Percentiles rank a stretch among this genome's conserved stretches.
Conservation (phyloP, 2,329 filamentous ascomycete genomes). For the Stachybotrys chartarum region DNA sequence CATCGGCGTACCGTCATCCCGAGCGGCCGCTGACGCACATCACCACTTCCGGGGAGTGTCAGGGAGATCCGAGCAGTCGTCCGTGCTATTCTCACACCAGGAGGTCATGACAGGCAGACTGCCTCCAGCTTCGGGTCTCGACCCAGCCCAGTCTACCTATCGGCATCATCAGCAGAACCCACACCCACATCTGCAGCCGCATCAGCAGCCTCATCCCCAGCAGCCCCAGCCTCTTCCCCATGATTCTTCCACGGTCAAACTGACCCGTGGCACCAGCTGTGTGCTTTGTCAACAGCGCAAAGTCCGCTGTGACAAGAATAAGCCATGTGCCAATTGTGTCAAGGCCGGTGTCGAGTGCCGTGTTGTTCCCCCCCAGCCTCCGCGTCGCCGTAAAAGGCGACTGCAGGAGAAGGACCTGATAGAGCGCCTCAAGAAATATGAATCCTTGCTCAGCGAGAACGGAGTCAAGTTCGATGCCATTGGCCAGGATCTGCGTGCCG, state of each 20-base stretch:
- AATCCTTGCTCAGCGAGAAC: constrained; percentile 56
- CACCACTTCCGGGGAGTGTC: background rate
- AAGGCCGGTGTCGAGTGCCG: constrained; percentile 56
- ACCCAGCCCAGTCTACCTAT: background rate
- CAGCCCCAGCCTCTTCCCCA: constrained; percentile 12
- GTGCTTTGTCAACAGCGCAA: constrained; percentile 71
- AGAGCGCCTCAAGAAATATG: constrained; percentile 62
- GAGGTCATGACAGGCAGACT: background rate
- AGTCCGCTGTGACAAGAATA: constrained; percentile 65
- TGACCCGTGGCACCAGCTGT: constrained; percentile 57
- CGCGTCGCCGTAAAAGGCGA: constrained; percentile 52
- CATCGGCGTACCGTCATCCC: background rate
- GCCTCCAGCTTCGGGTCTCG: background rate
- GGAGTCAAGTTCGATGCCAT: constrained; percentile 64
- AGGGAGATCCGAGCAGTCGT: background rate
- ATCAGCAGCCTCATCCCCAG: constrained; percentile 10
- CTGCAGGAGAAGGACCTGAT: constrained; percentile 65
- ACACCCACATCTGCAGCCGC: constrained; percentile 13
- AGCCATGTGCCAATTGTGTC: constrained; percentile 64
- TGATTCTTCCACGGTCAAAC: constrained; percentile 41
- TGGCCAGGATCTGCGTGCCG: constrained; percentile 34
- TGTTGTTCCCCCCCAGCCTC: constrained; percentile 48
- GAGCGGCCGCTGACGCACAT: background rate
- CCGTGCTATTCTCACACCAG: background rate
- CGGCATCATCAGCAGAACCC: background rate